Evolutionary conservation across 2,329 filamentous ascomycete genomes (phyloP).

Genomic region (Plenodomus biglobosus): DNA sequence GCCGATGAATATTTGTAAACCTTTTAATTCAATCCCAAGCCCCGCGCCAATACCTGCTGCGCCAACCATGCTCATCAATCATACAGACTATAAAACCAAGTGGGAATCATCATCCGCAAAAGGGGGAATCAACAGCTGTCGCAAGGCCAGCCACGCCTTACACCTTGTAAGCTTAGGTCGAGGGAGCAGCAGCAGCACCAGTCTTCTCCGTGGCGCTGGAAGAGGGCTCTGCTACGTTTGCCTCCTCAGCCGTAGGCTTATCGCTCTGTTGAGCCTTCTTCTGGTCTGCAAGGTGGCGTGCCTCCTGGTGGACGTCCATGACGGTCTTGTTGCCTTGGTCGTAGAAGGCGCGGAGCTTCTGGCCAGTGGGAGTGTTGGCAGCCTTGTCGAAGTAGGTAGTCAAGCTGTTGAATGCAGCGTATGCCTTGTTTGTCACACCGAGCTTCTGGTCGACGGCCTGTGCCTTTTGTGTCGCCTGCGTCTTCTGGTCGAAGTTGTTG

Average conservation of each 20-base stretch:
- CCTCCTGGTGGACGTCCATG: conserved; percentile 90
- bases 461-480: conserved; percentile 84
- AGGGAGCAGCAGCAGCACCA: conserved; percentile 10
- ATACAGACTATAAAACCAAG: conserved; percentile 14
- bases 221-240: conserved; percentile 29
- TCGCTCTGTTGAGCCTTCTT: conserved; percentile 58
- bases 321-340: conserved; percentile 82
- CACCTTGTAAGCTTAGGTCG: conserved; percentile 2
- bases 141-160: not conserved
- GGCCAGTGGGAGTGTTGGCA: conserved; percentile 79
- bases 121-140: not conserved
- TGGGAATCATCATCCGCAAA: conserved; percentile 15
- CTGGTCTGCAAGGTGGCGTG: conserved; percentile 80
- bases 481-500: conserved; percentile 76
- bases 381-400: conserved; percentile 95
- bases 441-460: conserved; percentile 83
- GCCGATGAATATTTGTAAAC: too few relatives aligned
- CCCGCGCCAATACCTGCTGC: conserved; percentile 5
- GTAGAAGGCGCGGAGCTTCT: conserved; percentile 88
- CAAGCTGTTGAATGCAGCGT: conserved; percentile 66
- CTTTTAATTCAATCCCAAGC: conserved; percentile 5
- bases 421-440: conserved; percentile 74
- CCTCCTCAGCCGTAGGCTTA: conserved; percentile 40
- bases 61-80: conserved; percentile 6
- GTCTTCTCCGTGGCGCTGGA: conserved; percentile 15